Evolutionary conservation across 2,329 filamentous ascomycete species (phyloP).

Genomic region (Alternaria panax): DNA sequence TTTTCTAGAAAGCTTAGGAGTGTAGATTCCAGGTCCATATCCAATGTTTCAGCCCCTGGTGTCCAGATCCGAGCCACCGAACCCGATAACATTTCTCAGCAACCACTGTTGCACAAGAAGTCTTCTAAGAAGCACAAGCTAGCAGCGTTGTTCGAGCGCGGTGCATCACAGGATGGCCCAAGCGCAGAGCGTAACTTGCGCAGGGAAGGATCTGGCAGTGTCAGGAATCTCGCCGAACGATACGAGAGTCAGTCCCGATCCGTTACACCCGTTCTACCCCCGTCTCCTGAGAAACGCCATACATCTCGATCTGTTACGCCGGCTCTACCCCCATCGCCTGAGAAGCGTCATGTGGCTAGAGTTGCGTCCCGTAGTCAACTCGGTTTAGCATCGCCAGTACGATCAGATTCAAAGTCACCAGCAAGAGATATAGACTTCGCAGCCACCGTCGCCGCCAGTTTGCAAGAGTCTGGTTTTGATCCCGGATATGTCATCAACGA

Average conservation of each 20-base stretch:
- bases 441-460: slow-evolving; percentile 56
- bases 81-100: neutral
- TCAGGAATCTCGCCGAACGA: slow-evolving; percentile 32
- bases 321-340: slow-evolving; percentile 18
- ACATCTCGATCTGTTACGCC: slow-evolving; percentile 26
- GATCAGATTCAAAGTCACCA: slow-evolving; percentile 34
- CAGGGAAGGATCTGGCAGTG: slow-evolving; percentile 27
- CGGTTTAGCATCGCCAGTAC: slow-evolving; percentile 33
- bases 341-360: slow-evolving; percentile 24
- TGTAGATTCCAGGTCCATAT: slow-evolving; percentile 28
- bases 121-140: slow-evolving; percentile 49
- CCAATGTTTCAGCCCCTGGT: neutral
- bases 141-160: slow-evolving; percentile 42
- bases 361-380: slow-evolving; percentile 24
- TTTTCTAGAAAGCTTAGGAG: slow-evolving; percentile 26
- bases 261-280: slow-evolving; percentile 24
- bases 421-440: slow-evolving; percentile 56
- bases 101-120: slow-evolving; percentile 45
- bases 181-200: slow-evolving; percentile 19
- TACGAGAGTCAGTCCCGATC: slow-evolving; percentile 35
- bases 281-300: slow-evolving; percentile 19
- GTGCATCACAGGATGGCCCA: slow-evolving; percentile 19
- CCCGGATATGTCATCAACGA: slow-evolving; percentile 55
- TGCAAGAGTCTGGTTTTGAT: slow-evolving; percentile 57
- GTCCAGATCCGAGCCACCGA: neutral